Evolutionary conservation across 2,329 filamentous ascomycete species (phyloP).

Genomic region (Fusarium tanahbumbuense): DNA sequence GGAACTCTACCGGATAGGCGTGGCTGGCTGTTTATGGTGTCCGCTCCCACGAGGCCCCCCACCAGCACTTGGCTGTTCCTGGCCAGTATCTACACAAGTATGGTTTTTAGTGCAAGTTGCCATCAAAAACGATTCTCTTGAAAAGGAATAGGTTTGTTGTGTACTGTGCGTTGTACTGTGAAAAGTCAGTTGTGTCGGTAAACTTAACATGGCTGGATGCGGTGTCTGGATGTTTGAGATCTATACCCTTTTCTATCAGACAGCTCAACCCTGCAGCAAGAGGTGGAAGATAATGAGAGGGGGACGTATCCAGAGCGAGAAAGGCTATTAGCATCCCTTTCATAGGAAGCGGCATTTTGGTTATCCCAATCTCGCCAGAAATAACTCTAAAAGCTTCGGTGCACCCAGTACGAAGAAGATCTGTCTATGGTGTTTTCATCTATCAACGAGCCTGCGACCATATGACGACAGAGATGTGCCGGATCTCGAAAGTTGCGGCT

Average conservation of each 20-base stretch:
- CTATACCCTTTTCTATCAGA: neutral
- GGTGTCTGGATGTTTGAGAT: constrained; percentile 10
- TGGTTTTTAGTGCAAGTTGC: constrained; percentile 39
- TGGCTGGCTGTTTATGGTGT: constrained; percentile 32
- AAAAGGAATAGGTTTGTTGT: constrained; percentile 13
- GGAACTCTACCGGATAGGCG: constrained; percentile 43
- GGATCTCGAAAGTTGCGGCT: constrained; percentile 19
- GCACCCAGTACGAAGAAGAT: constrained; percentile 4
- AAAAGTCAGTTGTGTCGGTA: constrained; percentile 29
- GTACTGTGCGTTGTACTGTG: constrained; percentile 23
- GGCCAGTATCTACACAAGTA: constrained; percentile 5
- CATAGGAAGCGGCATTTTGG: neutral
- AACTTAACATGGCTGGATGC: neutral
- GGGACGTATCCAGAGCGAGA: neutral
- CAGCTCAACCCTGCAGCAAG: neutral
- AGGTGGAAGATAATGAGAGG: neutral
- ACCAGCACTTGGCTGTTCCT: constrained; percentile 36
- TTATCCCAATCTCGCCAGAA: neutral
- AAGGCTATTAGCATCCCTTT: neutral
- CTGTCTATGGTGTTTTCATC: constrained; percentile 14
- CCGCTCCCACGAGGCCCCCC: constrained; percentile 43
- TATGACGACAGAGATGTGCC: constrained; percentile 24
- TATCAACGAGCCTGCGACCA: constrained; percentile 8
- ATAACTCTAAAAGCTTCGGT: neutral
- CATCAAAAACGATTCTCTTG: constrained; percentile 17